These are phyloP conservation scores for Nepenthes mirabilis DNA, from an alignment of 148 eudicot species.

Conservation along the genomic window DNA sequence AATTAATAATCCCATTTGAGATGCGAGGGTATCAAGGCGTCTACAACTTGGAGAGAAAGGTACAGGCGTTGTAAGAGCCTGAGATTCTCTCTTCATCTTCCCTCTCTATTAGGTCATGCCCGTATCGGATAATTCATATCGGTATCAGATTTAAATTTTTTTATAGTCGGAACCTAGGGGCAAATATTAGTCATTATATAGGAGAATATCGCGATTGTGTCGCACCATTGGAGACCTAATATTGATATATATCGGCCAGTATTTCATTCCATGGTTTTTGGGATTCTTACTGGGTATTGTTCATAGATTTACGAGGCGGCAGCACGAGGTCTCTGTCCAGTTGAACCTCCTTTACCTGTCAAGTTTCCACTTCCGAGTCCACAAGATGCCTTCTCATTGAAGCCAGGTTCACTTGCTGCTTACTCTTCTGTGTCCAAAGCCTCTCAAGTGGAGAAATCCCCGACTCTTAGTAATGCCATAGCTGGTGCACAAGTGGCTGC, in stretches of 20 bases:
- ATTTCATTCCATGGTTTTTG: too few relatives aligned
- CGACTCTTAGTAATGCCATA: conserved; percentile 48
- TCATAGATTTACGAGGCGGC: conserved; percentile 41
- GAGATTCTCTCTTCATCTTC: background rate
- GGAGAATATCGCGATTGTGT: too few relatives aligned
- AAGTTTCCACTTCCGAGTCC: conserved; percentile 43
- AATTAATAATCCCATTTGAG: conserved; percentile 35
- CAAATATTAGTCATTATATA: too few relatives aligned
- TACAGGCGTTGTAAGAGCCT: conserved; percentile 4
- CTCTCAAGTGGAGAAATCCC: conserved; percentile 31
- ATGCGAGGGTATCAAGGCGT: conserved; percentile 61
- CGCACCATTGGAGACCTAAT: too few relatives aligned
- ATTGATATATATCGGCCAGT: too few relatives aligned
- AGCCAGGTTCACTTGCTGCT: conserved; percentile 36
- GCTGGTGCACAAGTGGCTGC: conserved; percentile 74
- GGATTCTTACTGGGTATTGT: background rate
- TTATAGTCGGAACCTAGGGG: too few relatives aligned
- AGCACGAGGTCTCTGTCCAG: conserved; percentile 32
- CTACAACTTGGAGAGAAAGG: conserved; percentile 55
- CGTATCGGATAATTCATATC: background rate
- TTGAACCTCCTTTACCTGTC: conserved; percentile 24
- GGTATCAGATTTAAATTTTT: too few relatives aligned
- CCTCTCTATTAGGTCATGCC: background rate
- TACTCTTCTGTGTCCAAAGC: conserved; percentile 10
- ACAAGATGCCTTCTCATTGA: conserved; percentile 32